phyloP scores from a whole-genome alignment of 345 rosid genomes.

The Viola odorata region DNA sequence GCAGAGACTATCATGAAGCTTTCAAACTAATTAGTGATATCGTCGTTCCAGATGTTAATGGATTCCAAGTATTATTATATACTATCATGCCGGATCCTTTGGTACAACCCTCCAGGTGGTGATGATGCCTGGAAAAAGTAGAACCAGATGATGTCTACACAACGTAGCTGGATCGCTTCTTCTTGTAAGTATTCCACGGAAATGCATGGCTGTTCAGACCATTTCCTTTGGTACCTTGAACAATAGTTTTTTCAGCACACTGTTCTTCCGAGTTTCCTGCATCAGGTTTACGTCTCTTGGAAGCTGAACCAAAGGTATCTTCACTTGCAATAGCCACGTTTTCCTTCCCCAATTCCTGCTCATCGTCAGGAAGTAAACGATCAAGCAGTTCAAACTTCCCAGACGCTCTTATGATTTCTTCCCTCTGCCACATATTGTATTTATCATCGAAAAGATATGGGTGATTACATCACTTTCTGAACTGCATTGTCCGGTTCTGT shows the following conservation, averaged over 20 bases:
- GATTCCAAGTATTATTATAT: too few species aligned
- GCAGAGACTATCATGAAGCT: too few species aligned
- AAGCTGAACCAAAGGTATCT: slow-evolving; percentile 42
- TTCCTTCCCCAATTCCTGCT: slow-evolving; percentile 44
- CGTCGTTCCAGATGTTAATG: too few species aligned
- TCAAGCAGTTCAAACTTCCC: slow-evolving; percentile 98
- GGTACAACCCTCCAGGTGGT: too few species aligned
- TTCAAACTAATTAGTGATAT: too few species aligned
- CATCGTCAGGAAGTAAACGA: slow-evolving; percentile 85
- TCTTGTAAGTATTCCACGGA: slow-evolving; percentile 75
- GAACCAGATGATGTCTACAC: slow-evolving; percentile 61
- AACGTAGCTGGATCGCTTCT: slow-evolving; percentile 76
- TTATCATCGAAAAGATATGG: slow-evolving; percentile 88
- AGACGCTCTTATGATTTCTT: slow-evolving; percentile 86
- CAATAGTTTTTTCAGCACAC: slow-evolving; percentile 36
- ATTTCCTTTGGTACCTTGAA: slow-evolving; percentile 20
- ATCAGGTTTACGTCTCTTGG: slow-evolving; percentile 30
- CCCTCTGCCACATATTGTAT: slow-evolving; percentile 75
- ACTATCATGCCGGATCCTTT: too few species aligned
- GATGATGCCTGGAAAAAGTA: slow-evolving; percentile 19
- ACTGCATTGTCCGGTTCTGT: slow-evolving; percentile 91
- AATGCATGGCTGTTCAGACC: slow-evolving; percentile 40
- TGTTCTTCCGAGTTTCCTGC: slow-evolving; percentile 25
- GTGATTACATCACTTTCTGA: slow-evolving; percentile 98
- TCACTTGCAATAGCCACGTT: slow-evolving; percentile 44